These are phyloP conservation scores for Erigeron canadensis DNA, from an alignment of 129 eudicot genomes.

Conservation along the genomic window DNA sequence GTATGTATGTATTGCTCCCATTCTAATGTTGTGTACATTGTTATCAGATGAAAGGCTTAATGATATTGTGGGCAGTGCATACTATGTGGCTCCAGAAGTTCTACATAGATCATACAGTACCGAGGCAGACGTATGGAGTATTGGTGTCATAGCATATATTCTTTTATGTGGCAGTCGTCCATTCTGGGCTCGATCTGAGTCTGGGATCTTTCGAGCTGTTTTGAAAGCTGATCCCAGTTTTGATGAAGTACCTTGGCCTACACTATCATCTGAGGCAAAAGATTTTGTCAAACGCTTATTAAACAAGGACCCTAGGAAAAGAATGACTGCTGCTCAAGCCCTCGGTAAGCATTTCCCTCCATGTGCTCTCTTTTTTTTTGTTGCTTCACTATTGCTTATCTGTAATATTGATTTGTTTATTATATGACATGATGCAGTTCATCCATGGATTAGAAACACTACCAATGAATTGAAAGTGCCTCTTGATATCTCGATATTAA, in stretches of 20 bases:
- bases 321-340: conserved; percentile 96
- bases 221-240: conserved; percentile 88
- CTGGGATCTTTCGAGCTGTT: conserved; percentile 90
- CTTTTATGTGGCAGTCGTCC: conserved; percentile 93
- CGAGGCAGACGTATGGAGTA: conserved; percentile 97
- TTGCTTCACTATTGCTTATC: not conserved
- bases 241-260: conserved; percentile 94
- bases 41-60: conserved; percentile 89
- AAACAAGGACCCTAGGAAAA: conserved; percentile 85
- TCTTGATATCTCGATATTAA: conserved; percentile 65
- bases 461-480: conserved; percentile 61
- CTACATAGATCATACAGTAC: conserved; percentile 88
- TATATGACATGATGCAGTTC: conserved; percentile 52
- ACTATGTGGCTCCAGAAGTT: conserved; percentile 98
- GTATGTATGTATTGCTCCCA: not conserved
- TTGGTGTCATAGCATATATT: conserved; percentile 89
- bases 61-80: conserved; percentile 96
- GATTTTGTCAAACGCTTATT: conserved; percentile 82
- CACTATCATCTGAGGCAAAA: conserved; percentile 76
- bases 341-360: conserved; percentile 48
- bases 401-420: not conserved
- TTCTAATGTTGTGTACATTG: conserved; percentile 8
- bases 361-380: not conserved
- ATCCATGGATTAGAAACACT: conserved; percentile 73
- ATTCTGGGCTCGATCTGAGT: conserved; percentile 96